These are phyloP conservation scores for Aspergillus aculeatinus DNA, from an alignment of 2,329 filamentous ascomycete genomes.

Conservation along the genomic window DNA sequence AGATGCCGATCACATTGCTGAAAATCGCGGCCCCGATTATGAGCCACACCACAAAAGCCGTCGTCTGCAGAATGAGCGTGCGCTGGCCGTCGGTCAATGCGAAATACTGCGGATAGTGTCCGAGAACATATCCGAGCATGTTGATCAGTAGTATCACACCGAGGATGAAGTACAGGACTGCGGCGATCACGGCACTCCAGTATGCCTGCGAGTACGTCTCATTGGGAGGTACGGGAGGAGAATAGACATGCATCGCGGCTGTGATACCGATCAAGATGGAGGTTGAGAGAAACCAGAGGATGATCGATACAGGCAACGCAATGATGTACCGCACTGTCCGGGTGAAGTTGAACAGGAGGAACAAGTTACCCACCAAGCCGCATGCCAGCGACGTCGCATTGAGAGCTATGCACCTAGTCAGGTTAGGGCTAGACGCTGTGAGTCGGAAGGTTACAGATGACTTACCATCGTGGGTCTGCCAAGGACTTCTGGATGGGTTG, in stretches of 20 bases:
- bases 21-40: slow-evolving; percentile 76
- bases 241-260: slow-evolving; percentile 63
- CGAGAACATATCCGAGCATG: slow-evolving; percentile 71
- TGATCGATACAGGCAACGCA: slow-evolving; percentile 78
- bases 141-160: slow-evolving; percentile 76
- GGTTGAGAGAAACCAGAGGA: slow-evolving; percentile 69
- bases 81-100: slow-evolving; percentile 75
- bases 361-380: slow-evolving; percentile 75
- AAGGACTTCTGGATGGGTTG: slow-evolving; percentile 54
- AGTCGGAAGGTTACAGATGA: neutral
- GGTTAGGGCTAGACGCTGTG: slow-evolving; percentile 7
- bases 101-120: slow-evolving; percentile 78
- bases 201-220: slow-evolving; percentile 74
- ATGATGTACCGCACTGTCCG: slow-evolving; percentile 74
- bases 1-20: slow-evolving; percentile 68
- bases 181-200: slow-evolving; percentile 80
- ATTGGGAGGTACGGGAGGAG: slow-evolving; percentile 48
- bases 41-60: slow-evolving; percentile 78
- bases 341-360: slow-evolving; percentile 85
- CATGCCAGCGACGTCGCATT: slow-evolving; percentile 76
- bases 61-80: slow-evolving; percentile 87
- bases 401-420: slow-evolving; percentile 63
- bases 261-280: slow-evolving; percentile 66
- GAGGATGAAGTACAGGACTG: slow-evolving; percentile 74
- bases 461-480: slow-evolving; percentile 68